Percentiles rank a stretch among this genome's conserved stretches.
phyloP scores from a whole-genome alignment of 371 early-diverging fungal species.

The Mucor ambiguus region DNA sequence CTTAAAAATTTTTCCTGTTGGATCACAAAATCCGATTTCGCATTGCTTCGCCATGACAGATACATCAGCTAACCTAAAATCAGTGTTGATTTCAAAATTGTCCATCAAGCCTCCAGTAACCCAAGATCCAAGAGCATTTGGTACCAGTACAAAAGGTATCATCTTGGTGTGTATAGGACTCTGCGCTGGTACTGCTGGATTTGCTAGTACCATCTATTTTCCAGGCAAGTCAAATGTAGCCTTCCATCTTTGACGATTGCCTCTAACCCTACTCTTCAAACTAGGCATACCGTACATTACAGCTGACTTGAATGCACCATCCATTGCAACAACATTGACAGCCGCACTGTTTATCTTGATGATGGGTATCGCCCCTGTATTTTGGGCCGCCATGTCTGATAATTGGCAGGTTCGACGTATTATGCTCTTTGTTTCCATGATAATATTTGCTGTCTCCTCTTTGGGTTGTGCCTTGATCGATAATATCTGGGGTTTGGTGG shows the following conservation, averaged over 20 bases:
- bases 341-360: constrained; percentile 59
- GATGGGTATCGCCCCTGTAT: constrained; percentile 62
- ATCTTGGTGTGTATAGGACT: constrained; percentile 15
- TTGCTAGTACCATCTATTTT: constrained; percentile 35
- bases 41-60: background rate
- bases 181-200: constrained; percentile 20
- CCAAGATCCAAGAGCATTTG: constrained; percentile 17
- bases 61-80: constrained; percentile 1
- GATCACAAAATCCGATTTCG: background rate
- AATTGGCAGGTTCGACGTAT: constrained; percentile 57
- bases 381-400: constrained; percentile 73
- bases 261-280: background rate
- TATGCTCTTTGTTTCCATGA: constrained; percentile 58
- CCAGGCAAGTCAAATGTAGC: constrained; percentile 13
- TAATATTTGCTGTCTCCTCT: constrained; percentile 62
- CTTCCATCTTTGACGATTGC: background rate
- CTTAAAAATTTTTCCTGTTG: background rate
- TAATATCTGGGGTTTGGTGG: constrained; percentile 60
- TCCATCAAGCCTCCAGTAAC: constrained; percentile 19
- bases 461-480: constrained; percentile 67
- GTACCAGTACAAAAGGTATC: constrained; percentile 1
- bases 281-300: constrained; percentile 51
- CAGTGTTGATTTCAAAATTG: constrained; percentile 1
- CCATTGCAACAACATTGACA: constrained; percentile 57
- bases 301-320: constrained; percentile 47